Evolutionary conservation across 306 rosid species (phyloP).

Genomic region (Myrica gale): DNA sequence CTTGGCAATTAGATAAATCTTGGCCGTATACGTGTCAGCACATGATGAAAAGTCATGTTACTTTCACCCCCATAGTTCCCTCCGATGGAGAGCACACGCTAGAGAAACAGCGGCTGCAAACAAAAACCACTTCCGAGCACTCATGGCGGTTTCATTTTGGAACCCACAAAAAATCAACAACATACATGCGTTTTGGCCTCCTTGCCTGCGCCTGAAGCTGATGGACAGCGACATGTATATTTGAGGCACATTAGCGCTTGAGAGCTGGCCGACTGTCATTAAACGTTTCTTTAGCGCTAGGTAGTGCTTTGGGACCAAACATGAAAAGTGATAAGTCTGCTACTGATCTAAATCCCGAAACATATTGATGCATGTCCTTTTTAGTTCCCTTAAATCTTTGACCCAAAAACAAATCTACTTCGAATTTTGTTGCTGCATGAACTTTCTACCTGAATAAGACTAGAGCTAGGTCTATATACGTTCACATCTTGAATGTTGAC

Average conservation of each 20-base stretch:
- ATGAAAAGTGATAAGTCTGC: background rate
- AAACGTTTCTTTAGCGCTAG: too few relatives aligned
- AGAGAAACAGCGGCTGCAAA: constrained; percentile 47
- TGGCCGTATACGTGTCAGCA: constrained; percentile 42
- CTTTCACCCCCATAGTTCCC: constrained; percentile 15
- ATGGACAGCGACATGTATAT: constrained; percentile 21
- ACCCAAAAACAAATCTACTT: background rate
- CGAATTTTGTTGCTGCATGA: constrained; percentile 2
- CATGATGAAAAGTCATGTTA: constrained; percentile 16
- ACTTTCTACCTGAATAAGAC: background rate
- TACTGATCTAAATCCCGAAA: background rate
- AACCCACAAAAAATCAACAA: constrained; percentile 14
- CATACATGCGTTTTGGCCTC: background rate
- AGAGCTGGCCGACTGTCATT: too few relatives aligned
- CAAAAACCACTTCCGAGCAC: constrained; percentile 35
- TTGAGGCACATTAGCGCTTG: too few relatives aligned
- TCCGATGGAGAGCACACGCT: constrained; percentile 30
- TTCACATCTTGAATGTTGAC: background rate
- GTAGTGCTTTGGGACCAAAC: background rate
- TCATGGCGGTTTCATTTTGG: constrained; percentile 32
- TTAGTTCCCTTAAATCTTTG: background rate
- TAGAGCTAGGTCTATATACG: background rate
- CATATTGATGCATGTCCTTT: too few relatives aligned
- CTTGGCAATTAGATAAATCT: background rate
- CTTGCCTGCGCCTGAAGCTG: background rate